Conservation (phyloP, 352 stramenopile species). For the Globisporangium lucens region DNA sequence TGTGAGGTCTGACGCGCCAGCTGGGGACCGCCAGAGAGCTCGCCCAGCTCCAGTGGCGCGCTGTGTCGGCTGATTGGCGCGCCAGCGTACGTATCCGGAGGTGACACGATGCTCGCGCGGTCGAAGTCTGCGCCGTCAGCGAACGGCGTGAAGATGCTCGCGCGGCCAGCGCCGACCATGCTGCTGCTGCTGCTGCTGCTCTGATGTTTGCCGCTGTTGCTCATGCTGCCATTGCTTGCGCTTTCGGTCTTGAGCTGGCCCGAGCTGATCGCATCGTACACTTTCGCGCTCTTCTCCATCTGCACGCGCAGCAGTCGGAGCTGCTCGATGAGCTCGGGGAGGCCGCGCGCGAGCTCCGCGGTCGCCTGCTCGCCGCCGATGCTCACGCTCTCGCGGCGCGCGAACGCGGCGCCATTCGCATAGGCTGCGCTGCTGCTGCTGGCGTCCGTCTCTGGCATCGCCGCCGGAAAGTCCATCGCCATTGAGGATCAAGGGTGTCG, state of each 20-base stretch:
- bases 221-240: conserved; percentile 12
- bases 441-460: neutral
- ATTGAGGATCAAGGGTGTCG: neutral
- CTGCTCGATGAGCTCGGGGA: conserved; percentile 63
- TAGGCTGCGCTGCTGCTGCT: neutral
- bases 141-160: conserved; percentile 45
- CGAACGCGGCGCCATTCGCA: neutral
- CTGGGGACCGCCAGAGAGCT: conserved; percentile 9
- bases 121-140: conserved; percentile 10
- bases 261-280: conserved; percentile 62
- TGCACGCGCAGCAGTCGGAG: conserved; percentile 56
- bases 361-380: conserved; percentile 18
- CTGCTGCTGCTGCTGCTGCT: conserved; percentile 2
- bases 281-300: conserved; percentile 68
- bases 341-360: conserved; percentile 50
- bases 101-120: conserved; percentile 9
- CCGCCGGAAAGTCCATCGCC: conserved; percentile 4
- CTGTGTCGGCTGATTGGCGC: conserved; percentile 15
- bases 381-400: conserved; percentile 28
- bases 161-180: neutral
- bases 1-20: conserved; percentile 33
- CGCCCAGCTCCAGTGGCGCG: conserved; percentile 13
- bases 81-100: conserved; percentile 4
- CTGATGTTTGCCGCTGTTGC: conserved; percentile 2
- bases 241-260: conserved; percentile 12